Conservation (phyloP, 176 grass and related monocot species). For the Aegilops speltoides region DNA sequence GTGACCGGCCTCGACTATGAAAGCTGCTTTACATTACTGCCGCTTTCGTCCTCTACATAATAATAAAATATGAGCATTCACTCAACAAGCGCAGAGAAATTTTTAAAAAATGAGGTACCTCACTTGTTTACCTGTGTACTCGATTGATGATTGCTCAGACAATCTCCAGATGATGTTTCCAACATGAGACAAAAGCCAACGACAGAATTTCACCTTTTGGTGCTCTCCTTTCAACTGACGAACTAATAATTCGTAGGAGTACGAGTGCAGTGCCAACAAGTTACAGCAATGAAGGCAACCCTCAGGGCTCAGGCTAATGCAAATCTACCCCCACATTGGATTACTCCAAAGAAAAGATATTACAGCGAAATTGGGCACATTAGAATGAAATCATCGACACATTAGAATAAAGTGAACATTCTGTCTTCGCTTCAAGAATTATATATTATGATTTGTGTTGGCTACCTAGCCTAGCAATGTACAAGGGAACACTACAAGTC, state of each 20-base stretch:
- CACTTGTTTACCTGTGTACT: slow-evolving; percentile 8
- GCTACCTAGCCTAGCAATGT: slow-evolving; percentile 31
- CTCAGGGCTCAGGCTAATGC: neutral
- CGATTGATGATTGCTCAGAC: neutral
- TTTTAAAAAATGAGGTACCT: neutral
- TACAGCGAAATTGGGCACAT: neutral
- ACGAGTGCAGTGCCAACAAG: neutral
- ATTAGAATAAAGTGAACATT: neutral
- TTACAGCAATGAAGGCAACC: neutral
- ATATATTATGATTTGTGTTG: slow-evolving; percentile 1
- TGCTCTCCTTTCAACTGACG: neutral
- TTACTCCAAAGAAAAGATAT: neutral
- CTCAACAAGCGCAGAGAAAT: neutral
- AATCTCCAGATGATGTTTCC: neutral
- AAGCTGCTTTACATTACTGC: slow-evolving; percentile 17
- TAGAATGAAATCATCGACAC: slow-evolving; percentile 5
- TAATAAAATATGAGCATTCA: neutral
- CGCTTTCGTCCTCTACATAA: neutral
- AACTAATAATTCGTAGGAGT: neutral
- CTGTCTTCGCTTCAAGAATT: slow-evolving; percentile 25
- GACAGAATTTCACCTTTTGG: neutral
- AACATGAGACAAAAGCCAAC: neutral
- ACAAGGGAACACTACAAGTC: slow-evolving; percentile 8
- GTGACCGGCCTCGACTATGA: neutral
- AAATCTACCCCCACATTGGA: neutral